Conservation (phyloP, 306 rosid species). For the Urtica urens region DNA sequence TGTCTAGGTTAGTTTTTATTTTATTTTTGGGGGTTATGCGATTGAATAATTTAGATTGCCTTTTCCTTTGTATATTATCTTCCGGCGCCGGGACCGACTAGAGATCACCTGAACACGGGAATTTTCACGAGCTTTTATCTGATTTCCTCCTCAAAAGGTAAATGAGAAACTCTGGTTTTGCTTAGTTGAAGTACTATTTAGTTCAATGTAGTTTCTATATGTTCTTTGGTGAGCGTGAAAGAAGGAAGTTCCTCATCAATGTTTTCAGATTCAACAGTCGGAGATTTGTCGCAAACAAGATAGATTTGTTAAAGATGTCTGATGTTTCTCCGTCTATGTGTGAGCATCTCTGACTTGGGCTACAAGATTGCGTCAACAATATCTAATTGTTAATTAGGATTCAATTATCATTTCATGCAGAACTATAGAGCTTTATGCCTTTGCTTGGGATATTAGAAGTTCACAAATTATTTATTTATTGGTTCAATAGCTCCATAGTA, state of each 20-base stretch:
- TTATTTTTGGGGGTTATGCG: background rate
- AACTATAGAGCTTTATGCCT: background rate
- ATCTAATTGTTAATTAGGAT: too few species aligned
- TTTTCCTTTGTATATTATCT: background rate
- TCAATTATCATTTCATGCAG: too few species aligned
- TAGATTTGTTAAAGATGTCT: too few species aligned
- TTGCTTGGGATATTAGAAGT: background rate
- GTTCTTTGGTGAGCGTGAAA: too few species aligned
- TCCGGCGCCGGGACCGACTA: constrained; percentile 3
- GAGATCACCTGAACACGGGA: background rate
- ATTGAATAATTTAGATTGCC: background rate
- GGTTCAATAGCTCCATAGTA: background rate
- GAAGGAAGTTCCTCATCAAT: too few species aligned
- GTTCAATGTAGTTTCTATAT: background rate
- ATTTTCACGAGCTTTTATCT: constrained; percentile 8
- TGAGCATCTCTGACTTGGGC: too few species aligned
- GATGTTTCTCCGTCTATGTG: too few species aligned
- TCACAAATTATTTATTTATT: background rate
- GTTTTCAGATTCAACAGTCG: too few species aligned
- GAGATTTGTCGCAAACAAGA: too few species aligned
- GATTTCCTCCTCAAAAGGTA: constrained; percentile 6
- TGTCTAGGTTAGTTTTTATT: background rate
- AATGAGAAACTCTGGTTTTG: background rate
- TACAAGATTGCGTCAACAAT: too few species aligned
- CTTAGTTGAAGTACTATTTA: background rate